Evolutionary conservation across 768 basidiomycete genomes (phyloP), one percentile per base, ranked within the genome.

Genomic region (Amanita thiersii): DNA sequence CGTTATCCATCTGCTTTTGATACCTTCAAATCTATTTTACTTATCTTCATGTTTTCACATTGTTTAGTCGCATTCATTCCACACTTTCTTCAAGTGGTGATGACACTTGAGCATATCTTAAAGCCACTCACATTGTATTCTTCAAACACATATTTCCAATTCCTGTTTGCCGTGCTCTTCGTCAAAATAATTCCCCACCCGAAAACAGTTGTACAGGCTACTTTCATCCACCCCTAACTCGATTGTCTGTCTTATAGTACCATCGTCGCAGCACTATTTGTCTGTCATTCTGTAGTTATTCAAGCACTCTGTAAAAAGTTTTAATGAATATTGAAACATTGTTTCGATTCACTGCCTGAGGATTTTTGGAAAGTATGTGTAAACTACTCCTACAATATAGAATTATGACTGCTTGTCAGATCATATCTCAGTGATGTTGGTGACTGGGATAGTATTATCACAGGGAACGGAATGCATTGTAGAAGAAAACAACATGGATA

Each of bases 281-380:
- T 68, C 68, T 75, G 71, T 71, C 71, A 73, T 72, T 73, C 68
- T 81, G 78, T 82, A 82, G 77, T 80, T 75, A 73, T 76, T 73
- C 68, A 58, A 57, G 57, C 56, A 52, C 62, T 58, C 62, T 75
- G 72, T 73, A 74, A 72, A 72, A 72, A 71, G 64, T 70, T 63
- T 62, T 68, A 68, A 66, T 62, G 61, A 64, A 63, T 65, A 28
- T 39, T 45, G 34, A 35, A 52, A 33, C 45, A 48, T 42, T 43
- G 45, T 37, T 23, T 37, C 18, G 29, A 45, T 37, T 44, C 47
- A 43, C 48, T 49, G 51, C 37, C 47, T 46, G 32, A n/a, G 25
- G 21, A 11, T 9, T 46, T 19, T 25, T 44, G 9, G 14, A n/a
- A 25, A 17, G 11, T 23, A 35, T 11, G 20, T 2, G 20, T 33